phyloP scores from a whole-genome alignment of 768 basidiomycete species.

The Chalciporus pseudorubinellus region DNA sequence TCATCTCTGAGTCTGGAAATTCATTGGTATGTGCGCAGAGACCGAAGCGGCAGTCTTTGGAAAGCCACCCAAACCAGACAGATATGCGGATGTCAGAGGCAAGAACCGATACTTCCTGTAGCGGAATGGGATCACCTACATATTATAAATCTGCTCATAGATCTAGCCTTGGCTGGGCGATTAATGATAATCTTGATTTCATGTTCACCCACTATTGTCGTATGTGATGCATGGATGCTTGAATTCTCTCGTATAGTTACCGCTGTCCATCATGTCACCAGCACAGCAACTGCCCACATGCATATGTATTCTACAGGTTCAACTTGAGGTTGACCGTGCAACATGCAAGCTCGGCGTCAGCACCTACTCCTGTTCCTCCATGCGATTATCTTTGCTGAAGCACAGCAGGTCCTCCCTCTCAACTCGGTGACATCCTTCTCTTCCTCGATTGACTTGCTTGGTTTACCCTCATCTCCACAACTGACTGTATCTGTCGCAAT shows the following conservation, averaged over 20 bases:
- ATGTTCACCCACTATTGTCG: too few relatives aligned
- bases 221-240: too few relatives aligned
- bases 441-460: constrained; percentile 34
- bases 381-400: constrained; percentile 1
- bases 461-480: constrained; percentile 38
- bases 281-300: too few relatives aligned
- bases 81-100: constrained; percentile 28
- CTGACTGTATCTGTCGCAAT: constrained; percentile 50
- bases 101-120: constrained; percentile 31
- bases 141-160: too few relatives aligned
- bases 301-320: too few relatives aligned
- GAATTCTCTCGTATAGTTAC: too few relatives aligned
- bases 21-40: constrained; percentile 11
- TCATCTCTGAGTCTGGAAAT: neutral
- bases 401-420: constrained; percentile 32
- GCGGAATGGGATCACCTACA: neutral
- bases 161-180: too few relatives aligned
- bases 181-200: too few relatives aligned
- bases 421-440: constrained; percentile 37
- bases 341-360: neutral
- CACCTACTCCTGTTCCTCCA: constrained; percentile 4
- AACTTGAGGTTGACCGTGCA: neutral
- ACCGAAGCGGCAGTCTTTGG: constrained; percentile 25
- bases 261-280: too few relatives aligned
- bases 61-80: constrained; percentile 28